A percentile compares a stretch with the other conserved stretches of the same genome.
Evolutionary conservation across 495 filamentous ascomycete genomes (phyloP).

Genomic region (Astrothelium macrocarpum): DNA sequence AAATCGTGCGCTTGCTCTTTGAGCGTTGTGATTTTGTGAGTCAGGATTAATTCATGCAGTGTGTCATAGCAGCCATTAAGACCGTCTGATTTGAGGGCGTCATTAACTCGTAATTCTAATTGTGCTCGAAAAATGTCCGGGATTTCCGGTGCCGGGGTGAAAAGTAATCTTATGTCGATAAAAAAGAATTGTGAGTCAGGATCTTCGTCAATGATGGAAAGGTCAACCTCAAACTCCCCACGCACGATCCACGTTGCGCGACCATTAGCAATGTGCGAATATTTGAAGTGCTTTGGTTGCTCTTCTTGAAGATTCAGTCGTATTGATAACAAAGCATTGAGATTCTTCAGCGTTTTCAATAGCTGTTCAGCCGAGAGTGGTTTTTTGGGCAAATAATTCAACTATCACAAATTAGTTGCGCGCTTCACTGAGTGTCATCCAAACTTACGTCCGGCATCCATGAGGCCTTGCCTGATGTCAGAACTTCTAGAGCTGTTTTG

Average conservation of each 20-base stretch:
- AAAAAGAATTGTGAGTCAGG: constrained; percentile 77
- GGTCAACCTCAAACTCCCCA: constrained; percentile 85
- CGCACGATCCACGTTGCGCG: constrained; percentile 75
- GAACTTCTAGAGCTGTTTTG: constrained; percentile 73
- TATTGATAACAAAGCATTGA: constrained; percentile 73
- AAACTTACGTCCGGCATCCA: constrained; percentile 66
- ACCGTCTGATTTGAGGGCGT: constrained; percentile 52
- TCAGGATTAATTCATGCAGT: constrained; percentile 75
- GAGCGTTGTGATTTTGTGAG: constrained; percentile 75
- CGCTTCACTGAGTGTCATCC: background rate
- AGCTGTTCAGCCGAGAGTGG: constrained; percentile 55
- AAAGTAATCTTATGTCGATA: constrained; percentile 80
- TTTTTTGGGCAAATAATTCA: constrained; percentile 70
- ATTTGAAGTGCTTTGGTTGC: constrained; percentile 60
- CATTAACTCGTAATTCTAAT: constrained; percentile 63
- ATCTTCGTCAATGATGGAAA: constrained; percentile 76
- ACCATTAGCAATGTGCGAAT: constrained; percentile 67
- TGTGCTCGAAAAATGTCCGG: constrained; percentile 46
- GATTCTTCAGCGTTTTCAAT: constrained; percentile 58
- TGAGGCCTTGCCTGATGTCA: constrained; percentile 62
- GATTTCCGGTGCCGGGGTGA: constrained; percentile 55
- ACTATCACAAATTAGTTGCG: constrained; percentile 28
- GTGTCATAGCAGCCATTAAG: constrained; percentile 70
- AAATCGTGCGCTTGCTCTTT: constrained; percentile 65
- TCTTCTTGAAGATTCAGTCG: constrained; percentile 68